These are phyloP conservation scores for Marsdenia floribunda DNA, from an alignment of 257 asterid genomes.

Conservation along the genomic window DNA sequence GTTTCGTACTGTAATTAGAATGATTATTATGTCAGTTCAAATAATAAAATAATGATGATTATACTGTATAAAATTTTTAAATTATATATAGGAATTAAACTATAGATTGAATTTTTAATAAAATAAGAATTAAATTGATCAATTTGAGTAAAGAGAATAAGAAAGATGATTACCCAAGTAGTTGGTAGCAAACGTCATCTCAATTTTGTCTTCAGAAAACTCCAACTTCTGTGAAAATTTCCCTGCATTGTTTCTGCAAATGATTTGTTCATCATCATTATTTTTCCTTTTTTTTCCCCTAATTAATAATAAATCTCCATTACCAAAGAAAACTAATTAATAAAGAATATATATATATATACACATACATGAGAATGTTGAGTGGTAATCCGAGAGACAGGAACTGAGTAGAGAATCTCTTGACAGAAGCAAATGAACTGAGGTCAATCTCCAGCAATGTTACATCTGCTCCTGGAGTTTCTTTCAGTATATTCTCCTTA, in stretches of 20 bases:
- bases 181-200: slow-evolving; percentile 92
- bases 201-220: slow-evolving; percentile 86
- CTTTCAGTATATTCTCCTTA: slow-evolving; percentile 51
- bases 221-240: slow-evolving; percentile 82
- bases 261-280: slow-evolving; percentile 3
- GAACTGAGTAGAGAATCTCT: slow-evolving; percentile 68
- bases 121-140: no score
- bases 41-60: no score
- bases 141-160: no score
- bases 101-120: no score
- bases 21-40: no score
- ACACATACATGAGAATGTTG: slow-evolving; percentile 73
- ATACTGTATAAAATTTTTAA: no score
- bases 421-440: slow-evolving; percentile 80
- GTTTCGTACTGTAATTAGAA: no score
- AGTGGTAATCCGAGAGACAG: slow-evolving; percentile 74
- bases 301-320: no score
- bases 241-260: slow-evolving; percentile 97
- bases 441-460: slow-evolving; percentile 67
- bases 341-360: neutral
- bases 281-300: neutral
- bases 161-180: slow-evolving; percentile 49
- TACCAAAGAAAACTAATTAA: no score
- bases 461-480: slow-evolving; percentile 54
- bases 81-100: no score